phyloP scores from a whole-genome alignment of 2,329 filamentous ascomycete species.

The Pseudogymnoascus destructans region DNA sequence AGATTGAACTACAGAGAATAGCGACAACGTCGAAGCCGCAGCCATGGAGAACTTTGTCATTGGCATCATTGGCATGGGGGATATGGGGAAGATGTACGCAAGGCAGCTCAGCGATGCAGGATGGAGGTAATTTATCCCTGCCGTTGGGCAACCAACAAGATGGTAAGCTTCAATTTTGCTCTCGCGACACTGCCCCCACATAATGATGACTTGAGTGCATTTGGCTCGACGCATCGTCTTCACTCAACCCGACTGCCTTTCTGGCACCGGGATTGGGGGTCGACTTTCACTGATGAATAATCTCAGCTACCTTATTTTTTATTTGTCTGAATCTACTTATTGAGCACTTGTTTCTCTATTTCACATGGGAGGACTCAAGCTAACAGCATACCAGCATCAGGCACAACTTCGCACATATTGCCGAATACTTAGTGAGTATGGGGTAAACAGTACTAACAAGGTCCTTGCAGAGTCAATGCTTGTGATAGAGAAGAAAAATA shows the following conservation, averaged over 20 bases:
- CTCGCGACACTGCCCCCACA: conserved; percentile 13
- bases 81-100: conserved; percentile 99
- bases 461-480: conserved; percentile 62
- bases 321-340: conserved; percentile 59
- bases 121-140: conserved; percentile 65
- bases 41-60: conserved; percentile 48
- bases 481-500: conserved; percentile 89
- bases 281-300: conserved; percentile 93
- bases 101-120: conserved; percentile 76
- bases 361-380: conserved; percentile 18
- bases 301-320: conserved; percentile 95
- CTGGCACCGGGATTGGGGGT: conserved; percentile 49
- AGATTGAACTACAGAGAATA: conserved; percentile 4
- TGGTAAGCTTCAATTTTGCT: conserved; percentile 22
- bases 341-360: conserved; percentile 15
- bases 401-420: conserved; percentile 13
- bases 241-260: conserved; percentile 54
- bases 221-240: conserved; percentile 95
- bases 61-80: conserved; percentile 96
- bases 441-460: conserved; percentile 6
- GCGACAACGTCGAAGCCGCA: conserved; percentile 10
- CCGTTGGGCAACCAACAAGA: conserved; percentile 20
- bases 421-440: conserved; percentile 9
- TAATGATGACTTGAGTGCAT: conserved; percentile 99
- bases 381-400: conserved; percentile 15